phyloP scores from a whole-genome alignment of 164 flowering plant species.

The Vitis cinerea region DNA sequence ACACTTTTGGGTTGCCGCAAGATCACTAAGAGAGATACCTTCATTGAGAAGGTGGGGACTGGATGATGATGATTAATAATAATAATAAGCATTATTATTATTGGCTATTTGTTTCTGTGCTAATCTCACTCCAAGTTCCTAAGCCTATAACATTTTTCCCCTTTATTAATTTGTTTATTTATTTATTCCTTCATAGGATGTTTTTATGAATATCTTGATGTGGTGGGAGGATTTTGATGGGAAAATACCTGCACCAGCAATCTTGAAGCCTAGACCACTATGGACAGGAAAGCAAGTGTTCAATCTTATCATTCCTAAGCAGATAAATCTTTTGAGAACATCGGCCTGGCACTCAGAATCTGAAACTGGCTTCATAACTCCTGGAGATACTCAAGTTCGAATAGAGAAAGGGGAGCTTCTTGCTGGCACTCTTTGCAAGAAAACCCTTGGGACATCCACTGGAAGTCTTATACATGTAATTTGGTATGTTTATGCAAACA shows the following conservation, averaged over 20 bases:
- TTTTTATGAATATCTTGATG: slow-evolving; percentile 96
- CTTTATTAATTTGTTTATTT: too few species aligned
- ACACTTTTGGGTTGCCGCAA: slow-evolving; percentile 96
- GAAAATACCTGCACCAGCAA: slow-evolving; percentile 91
- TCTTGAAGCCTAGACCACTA: slow-evolving; percentile 91
- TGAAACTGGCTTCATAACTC: slow-evolving; percentile 79
- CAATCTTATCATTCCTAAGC: slow-evolving; percentile 94
- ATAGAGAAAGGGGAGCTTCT: slow-evolving; percentile 94
- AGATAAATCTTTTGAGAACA: slow-evolving; percentile 82
- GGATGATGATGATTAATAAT: neutral
- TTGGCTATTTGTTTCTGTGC: too few species aligned
- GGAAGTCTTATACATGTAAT: slow-evolving; percentile 99
- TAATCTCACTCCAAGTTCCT: too few species aligned
- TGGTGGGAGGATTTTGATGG: slow-evolving; percentile 99
- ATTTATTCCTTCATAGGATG: slow-evolving; percentile 60
- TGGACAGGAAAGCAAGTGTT: slow-evolving; percentile 99
- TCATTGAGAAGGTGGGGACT: slow-evolving; percentile 81
- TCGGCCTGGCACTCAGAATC: slow-evolving; percentile 93
- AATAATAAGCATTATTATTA: too few species aligned
- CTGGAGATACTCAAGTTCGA: slow-evolving; percentile 91
- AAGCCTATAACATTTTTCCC: too few species aligned
- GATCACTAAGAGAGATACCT: slow-evolving; percentile 94
- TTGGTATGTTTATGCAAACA: slow-evolving; percentile 45
- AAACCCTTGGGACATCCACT: slow-evolving; percentile 87
- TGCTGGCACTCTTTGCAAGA: slow-evolving; percentile 93